These are phyloP conservation scores for Ceratobasidium theobromae DNA, from an alignment of 1,284 basidiomycete genomes.

Conservation along the genomic window DNA sequence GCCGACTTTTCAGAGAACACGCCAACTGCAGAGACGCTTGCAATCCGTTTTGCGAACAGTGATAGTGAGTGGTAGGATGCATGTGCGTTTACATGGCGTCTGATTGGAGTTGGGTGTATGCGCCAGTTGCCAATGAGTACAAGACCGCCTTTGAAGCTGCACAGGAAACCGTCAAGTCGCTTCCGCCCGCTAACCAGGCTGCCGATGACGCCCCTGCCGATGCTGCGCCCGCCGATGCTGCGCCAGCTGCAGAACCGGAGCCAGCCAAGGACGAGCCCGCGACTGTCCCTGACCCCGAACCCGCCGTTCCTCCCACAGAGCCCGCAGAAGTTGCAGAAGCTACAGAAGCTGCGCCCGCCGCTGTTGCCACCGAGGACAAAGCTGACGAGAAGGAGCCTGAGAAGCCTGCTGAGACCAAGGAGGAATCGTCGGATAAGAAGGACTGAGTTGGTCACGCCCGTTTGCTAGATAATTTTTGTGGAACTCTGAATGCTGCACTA, in stretches of 20 bases:
- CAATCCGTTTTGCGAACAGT: constrained; percentile 96
- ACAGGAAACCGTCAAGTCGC: constrained; percentile 66
- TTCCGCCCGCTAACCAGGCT: constrained; percentile 39
- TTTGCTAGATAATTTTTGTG: constrained; percentile 27
- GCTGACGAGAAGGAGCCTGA: not conserved
- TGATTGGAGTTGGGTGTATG: not conserved
- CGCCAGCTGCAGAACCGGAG: not conserved
- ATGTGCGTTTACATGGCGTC: not conserved
- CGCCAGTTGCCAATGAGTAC: constrained; percentile 80
- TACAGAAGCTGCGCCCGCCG: not conserved
- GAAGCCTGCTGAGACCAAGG: not conserved
- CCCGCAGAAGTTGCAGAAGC: not conserved
- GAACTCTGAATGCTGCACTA: constrained; percentile 22
- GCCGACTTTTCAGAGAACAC: constrained; percentile 93
- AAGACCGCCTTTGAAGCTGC: constrained; percentile 85
- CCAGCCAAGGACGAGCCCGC: constrained; percentile 12
- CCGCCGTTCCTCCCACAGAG: not conserved
- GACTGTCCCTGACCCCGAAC: not conserved
- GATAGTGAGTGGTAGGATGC: constrained; percentile 69
- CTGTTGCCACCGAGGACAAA: not conserved
- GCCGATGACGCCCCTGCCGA: constrained; percentile 35
- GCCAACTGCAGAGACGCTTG: constrained; percentile 89
- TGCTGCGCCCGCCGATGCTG: constrained; percentile 28
- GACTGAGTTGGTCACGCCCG: not conserved
- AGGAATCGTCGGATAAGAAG: not conserved